These are phyloP conservation scores for Vitis rotundifolia DNA, from an alignment of 164 flowering plant genomes.

Conservation along the genomic window DNA sequence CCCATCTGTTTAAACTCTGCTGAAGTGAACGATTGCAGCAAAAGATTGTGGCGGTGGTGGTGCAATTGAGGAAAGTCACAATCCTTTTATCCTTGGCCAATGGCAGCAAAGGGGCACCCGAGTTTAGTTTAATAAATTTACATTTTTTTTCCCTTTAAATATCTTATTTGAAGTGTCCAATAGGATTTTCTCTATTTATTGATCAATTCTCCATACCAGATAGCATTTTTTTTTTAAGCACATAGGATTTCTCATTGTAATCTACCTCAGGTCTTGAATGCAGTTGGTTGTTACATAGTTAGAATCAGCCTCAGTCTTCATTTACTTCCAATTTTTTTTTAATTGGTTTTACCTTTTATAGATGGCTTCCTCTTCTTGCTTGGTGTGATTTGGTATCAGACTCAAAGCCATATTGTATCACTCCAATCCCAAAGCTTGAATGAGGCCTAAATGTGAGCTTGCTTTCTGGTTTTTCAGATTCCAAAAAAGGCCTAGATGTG, in stretches of 20 bases:
- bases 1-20: conserved; percentile 1
- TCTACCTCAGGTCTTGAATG: conserved; percentile 25
- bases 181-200: conserved; percentile 20
- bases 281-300: conserved; percentile 24
- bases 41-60: not conserved
- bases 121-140: conserved; percentile 18
- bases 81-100: not conserved
- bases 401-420: conserved; percentile 29
- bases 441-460: conserved; percentile 11
- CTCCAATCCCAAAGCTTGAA: conserved; percentile 15
- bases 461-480: conserved; percentile 24
- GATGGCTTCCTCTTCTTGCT: conserved; percentile 17
- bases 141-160: not conserved
- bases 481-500: conserved; percentile 19
- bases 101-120: conserved; percentile 12
- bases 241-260: conserved; percentile 21
- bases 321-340: not conserved
- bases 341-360: conserved; percentile 1
- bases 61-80: not conserved
- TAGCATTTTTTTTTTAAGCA: conserved; percentile 10
- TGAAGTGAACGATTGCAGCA: not conserved
- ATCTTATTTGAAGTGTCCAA: conserved; percentile 17
- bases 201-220: conserved; percentile 12
- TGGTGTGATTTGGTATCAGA: conserved; percentile 33
- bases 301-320: too few relatives aligned